Evolutionary conservation across 2,329 filamentous ascomycete genomes (phyloP).

Genomic region (Aspergillus nomiae): DNA sequence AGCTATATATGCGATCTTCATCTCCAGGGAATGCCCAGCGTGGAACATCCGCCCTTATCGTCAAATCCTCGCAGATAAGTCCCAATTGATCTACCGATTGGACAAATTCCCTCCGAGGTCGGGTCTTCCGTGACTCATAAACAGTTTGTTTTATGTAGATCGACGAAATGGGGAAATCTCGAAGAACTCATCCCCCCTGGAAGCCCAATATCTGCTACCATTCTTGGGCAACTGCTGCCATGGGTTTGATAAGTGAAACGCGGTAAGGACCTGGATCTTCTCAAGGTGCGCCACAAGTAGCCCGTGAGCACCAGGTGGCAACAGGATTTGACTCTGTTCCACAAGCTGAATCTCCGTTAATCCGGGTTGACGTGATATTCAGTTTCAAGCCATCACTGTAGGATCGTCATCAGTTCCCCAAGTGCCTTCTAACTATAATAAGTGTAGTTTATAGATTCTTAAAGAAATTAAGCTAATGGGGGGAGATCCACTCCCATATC

Average conservation of each 20-base stretch:
- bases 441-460: slow-evolving; percentile 3
- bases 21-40: no score
- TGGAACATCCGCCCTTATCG: not conserved
- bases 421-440: not conserved
- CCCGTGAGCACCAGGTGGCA: not conserved
- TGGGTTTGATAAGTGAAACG: not conserved
- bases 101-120: not conserved
- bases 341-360: not conserved
- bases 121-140: not conserved
- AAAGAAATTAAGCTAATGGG: slow-evolving; percentile 3
- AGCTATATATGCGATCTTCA: not conserved
- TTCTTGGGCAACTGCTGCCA: not conserved
- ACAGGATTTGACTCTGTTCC: not conserved
- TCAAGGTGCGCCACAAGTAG: not conserved
- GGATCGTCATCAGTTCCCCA: not conserved
- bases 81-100: not conserved
- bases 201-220: not conserved
- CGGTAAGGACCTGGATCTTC: not conserved
- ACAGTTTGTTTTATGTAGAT: not conserved
- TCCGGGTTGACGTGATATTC: not conserved
- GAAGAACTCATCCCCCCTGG: not conserved
- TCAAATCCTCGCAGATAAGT: not conserved
- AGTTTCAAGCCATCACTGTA: not conserved
- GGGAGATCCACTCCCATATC: not conserved
- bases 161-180: not conserved